Conservation (phyloP, 2,329 filamentous ascomycete genomes). For the Macrophomina tecta region DNA sequence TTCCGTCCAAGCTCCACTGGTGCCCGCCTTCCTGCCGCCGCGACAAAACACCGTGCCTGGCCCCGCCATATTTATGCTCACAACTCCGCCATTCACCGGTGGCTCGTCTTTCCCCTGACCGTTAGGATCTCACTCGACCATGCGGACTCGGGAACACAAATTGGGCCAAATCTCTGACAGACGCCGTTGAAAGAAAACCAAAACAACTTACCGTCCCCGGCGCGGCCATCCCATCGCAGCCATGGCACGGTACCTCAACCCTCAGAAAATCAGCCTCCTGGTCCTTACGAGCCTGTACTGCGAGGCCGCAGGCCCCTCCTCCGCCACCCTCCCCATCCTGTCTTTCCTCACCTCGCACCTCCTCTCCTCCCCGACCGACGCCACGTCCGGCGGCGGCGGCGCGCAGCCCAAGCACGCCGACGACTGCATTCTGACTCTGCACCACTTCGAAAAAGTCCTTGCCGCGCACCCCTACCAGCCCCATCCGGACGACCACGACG, state of each 20-base stretch:
- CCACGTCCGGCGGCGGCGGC: background rate
- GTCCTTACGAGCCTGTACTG: constrained; percentile 82
- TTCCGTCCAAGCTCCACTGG: background rate
- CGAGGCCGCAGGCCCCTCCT: constrained; percentile 69
- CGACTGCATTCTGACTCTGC: constrained; percentile 41
- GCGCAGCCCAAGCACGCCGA: constrained; percentile 32
- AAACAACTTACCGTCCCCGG: background rate
- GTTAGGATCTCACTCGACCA: background rate
- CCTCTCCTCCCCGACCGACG: constrained; percentile 43
- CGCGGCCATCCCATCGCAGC: background rate
- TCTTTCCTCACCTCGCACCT: constrained; percentile 79
- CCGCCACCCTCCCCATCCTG: constrained; percentile 75
- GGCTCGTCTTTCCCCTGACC: background rate
- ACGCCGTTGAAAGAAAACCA: background rate
- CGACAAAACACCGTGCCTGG: constrained; percentile 22
- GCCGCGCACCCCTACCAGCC: constrained; percentile 51
- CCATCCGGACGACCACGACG: constrained; percentile 43
- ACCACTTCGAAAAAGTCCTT: constrained; percentile 56
- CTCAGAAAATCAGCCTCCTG: constrained; percentile 83
- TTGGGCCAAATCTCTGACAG: background rate
- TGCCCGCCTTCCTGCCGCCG: background rate
- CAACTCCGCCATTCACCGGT: background rate
- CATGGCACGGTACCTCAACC: constrained; percentile 87
- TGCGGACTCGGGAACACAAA: background rate
- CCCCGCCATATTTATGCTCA: background rate